Evolutionary conservation across 2,329 filamentous ascomycete species (phyloP), one percentile per base, ranked within the genome.

Genomic region (Trichophyton benhamiae): DNA sequence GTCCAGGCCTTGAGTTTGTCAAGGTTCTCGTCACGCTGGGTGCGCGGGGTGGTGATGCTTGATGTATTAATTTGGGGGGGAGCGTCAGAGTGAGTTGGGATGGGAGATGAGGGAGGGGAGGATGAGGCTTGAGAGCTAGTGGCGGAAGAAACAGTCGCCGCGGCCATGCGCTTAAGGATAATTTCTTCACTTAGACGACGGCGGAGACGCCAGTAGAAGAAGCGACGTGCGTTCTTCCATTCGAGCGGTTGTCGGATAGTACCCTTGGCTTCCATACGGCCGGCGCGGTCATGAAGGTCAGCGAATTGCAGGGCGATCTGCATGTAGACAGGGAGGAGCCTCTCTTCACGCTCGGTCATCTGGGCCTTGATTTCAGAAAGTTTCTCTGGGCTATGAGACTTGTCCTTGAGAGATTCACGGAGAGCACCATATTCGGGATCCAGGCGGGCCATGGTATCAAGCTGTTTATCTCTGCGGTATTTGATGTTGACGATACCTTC

Each of bases 131-230:
- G 65, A 1, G 74, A 67, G n/a, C 65, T 59, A 36, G 57, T 53
- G 38, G 57, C 68, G 68, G 60, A 69, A 65, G 57, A 70, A 63
- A 71, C 72, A 66, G 70, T 74, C 66, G 63, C 80, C 66, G 71
- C 73, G 67, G 71, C 80, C 83, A 99, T 89, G 77, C 90, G 90
- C 79, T 91, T 94, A 74, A 99, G 82, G 69, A 99, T 90, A 76
- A 95, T 89, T 79, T 99, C 94, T 79, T 99, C 94, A 77, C 95
- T 97, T 72, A 99, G 82, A 78, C 94, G 86, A 73, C 94, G 88
- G 76, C 95, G 91, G 65, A 96, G 87, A 77, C 94, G 92, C 94
- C 95, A 99, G 87, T 97, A 99, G 82, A 99, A 97, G 89, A 94
- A 97, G 72, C 92, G 87, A 66, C 94, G 87, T 8, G 92, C 87